Evolutionary conservation across 2,329 filamentous ascomycete species (phyloP), one percentile per base, ranked within the genome.

Genomic region (Nemania bipapillata): DNA sequence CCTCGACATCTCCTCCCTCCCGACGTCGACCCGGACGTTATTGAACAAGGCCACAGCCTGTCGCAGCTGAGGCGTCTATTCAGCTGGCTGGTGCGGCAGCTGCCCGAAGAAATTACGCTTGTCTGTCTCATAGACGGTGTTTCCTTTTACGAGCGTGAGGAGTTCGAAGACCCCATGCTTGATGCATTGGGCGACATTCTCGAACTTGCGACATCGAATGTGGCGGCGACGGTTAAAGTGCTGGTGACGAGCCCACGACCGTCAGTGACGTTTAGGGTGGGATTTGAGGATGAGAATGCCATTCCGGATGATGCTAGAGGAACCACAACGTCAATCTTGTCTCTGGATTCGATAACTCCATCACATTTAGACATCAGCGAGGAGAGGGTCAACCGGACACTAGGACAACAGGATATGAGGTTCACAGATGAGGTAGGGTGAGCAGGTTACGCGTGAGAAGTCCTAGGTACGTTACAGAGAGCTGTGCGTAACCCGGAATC

Each of bases 81-180:
- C 22, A 17, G 37, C 17, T 45, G 56, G 37, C 22, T 59, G 40
- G 22, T 28, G 15, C 20, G 24, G n/a, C 47, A 26, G 45, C 45
- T 49, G 28, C 50, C 58, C 12, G 45, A 61, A 37, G 45, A 61
- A 11, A 42, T 53, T 30, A 61, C 58, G 58, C 58, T 61, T 17
- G 5, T 53, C 32, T 42, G 47, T 20, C 30, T 61, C 7, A 17
- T 61, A 3, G 58, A 61, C 32, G 30, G 58, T 3, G 24, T 53
- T n/a, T 15, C 15, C 32, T 52, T 61, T 37, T 61, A 53, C 15
- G 58, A 61, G 58, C 45, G 58, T 37, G 30, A 61, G n/a, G 58
- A 61, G n/a, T 61, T 61, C 20, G 58, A 61, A 61, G 45, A 61
- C 30, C 58, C 58, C 11, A 61, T 61, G 58, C 30, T 61, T 20